Evolutionary conservation across 2,329 filamentous ascomycete species (phyloP).

Genomic region (Xylaria multiplex): DNA sequence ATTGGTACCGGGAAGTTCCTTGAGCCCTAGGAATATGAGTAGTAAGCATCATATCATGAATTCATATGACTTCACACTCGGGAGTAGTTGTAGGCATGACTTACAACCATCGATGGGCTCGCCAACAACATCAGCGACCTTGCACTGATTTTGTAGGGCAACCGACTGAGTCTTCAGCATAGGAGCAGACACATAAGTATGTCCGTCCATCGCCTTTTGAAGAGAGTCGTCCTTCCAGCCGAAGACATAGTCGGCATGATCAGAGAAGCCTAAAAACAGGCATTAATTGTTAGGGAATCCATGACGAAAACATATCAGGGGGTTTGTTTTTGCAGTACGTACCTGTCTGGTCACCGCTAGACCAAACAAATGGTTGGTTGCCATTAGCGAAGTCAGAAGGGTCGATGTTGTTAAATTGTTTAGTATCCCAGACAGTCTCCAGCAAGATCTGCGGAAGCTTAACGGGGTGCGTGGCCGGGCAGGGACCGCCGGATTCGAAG

Average conservation of each 20-base stretch:
- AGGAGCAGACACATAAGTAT: slow-evolving; percentile 48
- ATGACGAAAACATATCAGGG: no score
- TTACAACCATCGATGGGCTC: slow-evolving; percentile 46
- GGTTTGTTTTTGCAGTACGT: no score
- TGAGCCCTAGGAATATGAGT: slow-evolving; percentile 37
- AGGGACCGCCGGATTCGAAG: slow-evolving; percentile 56
- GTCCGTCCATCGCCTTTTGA: slow-evolving; percentile 53
- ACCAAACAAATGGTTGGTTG: slow-evolving; percentile 54
- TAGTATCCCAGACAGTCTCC: slow-evolving; percentile 50
- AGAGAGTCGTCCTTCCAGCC: slow-evolving; percentile 56
- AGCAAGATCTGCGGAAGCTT: slow-evolving; percentile 56
- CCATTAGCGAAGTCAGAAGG: slow-evolving; percentile 42
- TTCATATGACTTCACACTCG: background rate
- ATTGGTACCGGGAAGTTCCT: slow-evolving; percentile 39
- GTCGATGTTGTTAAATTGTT: slow-evolving; percentile 41
- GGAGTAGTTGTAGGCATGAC: slow-evolving; percentile 15
- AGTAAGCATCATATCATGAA: slow-evolving; percentile 21
- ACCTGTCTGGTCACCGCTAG: slow-evolving; percentile 49
- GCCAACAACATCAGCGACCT: slow-evolving; percentile 44
- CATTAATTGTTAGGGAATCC: no score
- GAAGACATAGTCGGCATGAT: slow-evolving; percentile 57
- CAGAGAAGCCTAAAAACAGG: slow-evolving; percentile 44
- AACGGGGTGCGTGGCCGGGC: slow-evolving; percentile 55
- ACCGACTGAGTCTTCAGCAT: slow-evolving; percentile 44
- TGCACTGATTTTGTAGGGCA: slow-evolving; percentile 44